Percentiles rank a stretch among this genome's conserved stretches.
Conservation (phyloP, 2,329 filamentous ascomycete genomes). For the Fusarium continuum region DNA sequence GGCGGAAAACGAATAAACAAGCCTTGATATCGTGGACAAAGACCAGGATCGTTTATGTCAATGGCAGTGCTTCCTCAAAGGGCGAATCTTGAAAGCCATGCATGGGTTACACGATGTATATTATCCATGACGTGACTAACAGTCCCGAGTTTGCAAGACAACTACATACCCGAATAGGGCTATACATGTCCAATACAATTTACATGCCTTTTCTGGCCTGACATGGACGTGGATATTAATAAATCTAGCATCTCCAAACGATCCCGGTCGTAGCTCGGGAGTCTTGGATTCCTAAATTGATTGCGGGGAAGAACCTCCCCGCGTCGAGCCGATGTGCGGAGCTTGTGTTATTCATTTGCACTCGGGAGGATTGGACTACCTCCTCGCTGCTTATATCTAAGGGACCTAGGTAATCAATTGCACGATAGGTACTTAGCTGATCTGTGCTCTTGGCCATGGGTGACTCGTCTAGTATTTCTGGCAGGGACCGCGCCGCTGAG, state of each 20-base stretch:
- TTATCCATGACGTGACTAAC: too few relatives aligned
- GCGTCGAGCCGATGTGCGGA: constrained; percentile 31
- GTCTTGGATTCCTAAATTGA: constrained; percentile 16
- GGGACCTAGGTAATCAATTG: constrained; percentile 5
- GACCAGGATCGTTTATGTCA: neutral
- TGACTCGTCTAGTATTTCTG: constrained; percentile 16
- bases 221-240: constrained; percentile 15
- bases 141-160: too few relatives aligned
- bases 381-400: neutral
- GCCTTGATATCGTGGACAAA: constrained; percentile 19
- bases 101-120: too few relatives aligned
- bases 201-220: neutral
- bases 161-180: too few relatives aligned
- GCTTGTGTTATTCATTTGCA: constrained; percentile 1
- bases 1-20: constrained; percentile 15
- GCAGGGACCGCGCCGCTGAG: constrained; percentile 27
- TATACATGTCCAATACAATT: neutral
- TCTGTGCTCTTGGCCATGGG: constrained; percentile 25
- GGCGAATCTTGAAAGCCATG: neutral
- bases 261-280: constrained; percentile 24
- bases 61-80: neutral
- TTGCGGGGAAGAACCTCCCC: constrained; percentile 34
- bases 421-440: constrained; percentile 4
- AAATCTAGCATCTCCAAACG: constrained; percentile 13
- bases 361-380: constrained; percentile 2